Evolutionary conservation across 495 filamentous ascomycete species (phyloP).

Genomic region (Aspergillus panamensis): DNA sequence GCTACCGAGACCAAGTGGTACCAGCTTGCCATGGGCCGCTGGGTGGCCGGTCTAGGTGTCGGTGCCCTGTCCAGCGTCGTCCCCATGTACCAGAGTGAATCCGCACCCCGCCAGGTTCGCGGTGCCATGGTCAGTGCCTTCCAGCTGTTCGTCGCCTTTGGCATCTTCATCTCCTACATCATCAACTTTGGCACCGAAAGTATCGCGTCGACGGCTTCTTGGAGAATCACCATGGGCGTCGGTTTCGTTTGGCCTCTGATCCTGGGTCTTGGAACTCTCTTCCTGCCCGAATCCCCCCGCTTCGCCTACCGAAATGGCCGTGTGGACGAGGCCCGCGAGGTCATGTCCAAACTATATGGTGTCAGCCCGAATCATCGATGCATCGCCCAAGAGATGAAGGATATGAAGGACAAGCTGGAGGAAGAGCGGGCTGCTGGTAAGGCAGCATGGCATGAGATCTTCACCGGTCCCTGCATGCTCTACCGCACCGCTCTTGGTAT

Average conservation of each 20-base stretch:
- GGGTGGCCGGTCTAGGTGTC: conserved; percentile 65
- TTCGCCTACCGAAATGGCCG: conserved; percentile 64
- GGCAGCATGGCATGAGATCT: conserved; percentile 59
- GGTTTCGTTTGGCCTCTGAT: conserved; percentile 73
- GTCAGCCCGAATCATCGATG: conserved; percentile 59
- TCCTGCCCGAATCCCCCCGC: conserved; percentile 71
- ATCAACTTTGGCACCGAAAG: conserved; percentile 73
- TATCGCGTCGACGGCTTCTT: conserved; percentile 55
- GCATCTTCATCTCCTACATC: conserved; percentile 78
- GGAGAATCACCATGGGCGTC: conserved; percentile 79
- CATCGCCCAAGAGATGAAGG: conserved; percentile 65
- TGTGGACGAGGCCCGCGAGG: conserved; percentile 60
- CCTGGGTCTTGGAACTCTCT: conserved; percentile 64
- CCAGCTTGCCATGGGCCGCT: conserved; percentile 52
- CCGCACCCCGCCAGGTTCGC: conserved; percentile 60
- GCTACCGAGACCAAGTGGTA: conserved; percentile 53
- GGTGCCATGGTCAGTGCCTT: conserved; percentile 69
- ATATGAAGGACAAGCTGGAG: conserved; percentile 60
- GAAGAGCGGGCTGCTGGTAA: conserved; percentile 54
- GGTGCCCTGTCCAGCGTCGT: conserved; percentile 67
- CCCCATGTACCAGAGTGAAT: conserved; percentile 73
- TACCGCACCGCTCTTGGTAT: conserved; percentile 70
- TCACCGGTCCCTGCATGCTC: conserved; percentile 69
- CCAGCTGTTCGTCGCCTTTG: conserved; percentile 84
- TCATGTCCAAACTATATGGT: conserved; percentile 69